Base-by-base conservation (phyloP, 1,139 yeast species). In the Kodamaea sp. region DNA sequence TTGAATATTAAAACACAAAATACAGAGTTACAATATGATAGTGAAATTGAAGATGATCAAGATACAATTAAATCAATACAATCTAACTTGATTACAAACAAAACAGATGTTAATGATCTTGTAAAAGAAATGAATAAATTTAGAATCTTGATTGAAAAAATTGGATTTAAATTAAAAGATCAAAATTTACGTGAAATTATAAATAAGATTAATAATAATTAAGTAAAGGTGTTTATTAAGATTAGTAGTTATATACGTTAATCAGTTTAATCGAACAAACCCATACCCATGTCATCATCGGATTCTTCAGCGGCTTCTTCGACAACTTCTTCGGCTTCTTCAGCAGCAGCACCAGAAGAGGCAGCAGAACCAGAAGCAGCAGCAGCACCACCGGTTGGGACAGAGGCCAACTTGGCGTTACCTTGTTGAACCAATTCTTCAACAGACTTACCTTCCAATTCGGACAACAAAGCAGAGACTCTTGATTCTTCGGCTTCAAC, bases 311-410 rank as follows among this genome's bases (percentile, higher is more conserved):
- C 68, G 42, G 56, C 66, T 46, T 57, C 65, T 50, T 57, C 68
- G 44, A 53, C 72, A 42, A 57, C 75, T 42, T 56, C 73, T 46
- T 57, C 73, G 40, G 52, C 73, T 39, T 60, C 70, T 46, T 58
- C 70, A 55, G 57, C 67, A 49, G 62, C 67, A 48, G 65, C 63
- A 49, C 62, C 66, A 49, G 66, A 63, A 45, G 72, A 64, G 44
- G 71, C 70, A 52, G 63, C 62, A 54, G 60, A 71, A 57, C 74
- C 73, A 55, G 78, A 62, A 50, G 82, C 71, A 58, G 80, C 78
- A 68, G 86, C 88, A 59, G 90, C 82, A 68, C 84, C 89, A 72
- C 87, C 90, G 57, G 87, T 60, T 74, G 92, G 89, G 52, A 84
- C 88, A 50, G 89, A 77, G 53, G 92, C 82, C 65, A 84, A 77